Evolutionary conservation across 1,284 basidiomycete genomes (phyloP).

Genomic region (Cutaneotrichosporon cyanovorans): DNA sequence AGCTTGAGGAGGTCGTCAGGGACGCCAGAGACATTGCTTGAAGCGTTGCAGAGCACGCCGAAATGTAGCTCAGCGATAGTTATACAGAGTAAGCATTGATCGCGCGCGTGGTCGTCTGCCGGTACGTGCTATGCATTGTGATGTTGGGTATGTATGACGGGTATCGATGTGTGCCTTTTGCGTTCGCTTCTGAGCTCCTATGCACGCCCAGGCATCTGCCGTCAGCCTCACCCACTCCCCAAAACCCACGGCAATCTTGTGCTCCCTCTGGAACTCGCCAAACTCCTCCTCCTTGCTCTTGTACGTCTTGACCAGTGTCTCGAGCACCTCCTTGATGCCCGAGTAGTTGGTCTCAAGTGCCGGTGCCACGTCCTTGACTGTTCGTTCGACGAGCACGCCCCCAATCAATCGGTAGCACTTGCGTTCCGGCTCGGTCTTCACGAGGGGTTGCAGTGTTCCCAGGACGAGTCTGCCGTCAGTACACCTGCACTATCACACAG

Average conservation of each 20-base stretch:
- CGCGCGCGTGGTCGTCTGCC: no score
- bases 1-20: no score
- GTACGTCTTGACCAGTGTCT: constrained; percentile 72
- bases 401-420: constrained; percentile 97
- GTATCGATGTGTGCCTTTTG: constrained; percentile 4
- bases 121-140: constrained; percentile 2
- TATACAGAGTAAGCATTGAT: no score
- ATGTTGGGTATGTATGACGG: constrained; percentile 12
- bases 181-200: background rate
- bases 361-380: constrained; percentile 90
- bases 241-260: constrained; percentile 57
- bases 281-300: constrained; percentile 80
- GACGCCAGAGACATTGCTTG: no score
- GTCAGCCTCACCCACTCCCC: background rate
- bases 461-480: constrained; percentile 66
- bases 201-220: constrained; percentile 11
- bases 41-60: no score
- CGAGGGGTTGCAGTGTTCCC: constrained; percentile 61
- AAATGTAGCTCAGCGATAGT: no score
- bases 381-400: constrained; percentile 90
- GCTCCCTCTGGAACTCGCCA: constrained; percentile 70
- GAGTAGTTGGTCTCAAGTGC: constrained; percentile 75
- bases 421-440: constrained; percentile 74
- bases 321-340: constrained; percentile 75
- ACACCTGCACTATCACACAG: background rate